A percentile compares a stretch with the other conserved stretches of the same genome.
phyloP scores from a whole-genome alignment of 2,329 filamentous ascomycete genomes.

The Chaetomiaceae sp. region DNA sequence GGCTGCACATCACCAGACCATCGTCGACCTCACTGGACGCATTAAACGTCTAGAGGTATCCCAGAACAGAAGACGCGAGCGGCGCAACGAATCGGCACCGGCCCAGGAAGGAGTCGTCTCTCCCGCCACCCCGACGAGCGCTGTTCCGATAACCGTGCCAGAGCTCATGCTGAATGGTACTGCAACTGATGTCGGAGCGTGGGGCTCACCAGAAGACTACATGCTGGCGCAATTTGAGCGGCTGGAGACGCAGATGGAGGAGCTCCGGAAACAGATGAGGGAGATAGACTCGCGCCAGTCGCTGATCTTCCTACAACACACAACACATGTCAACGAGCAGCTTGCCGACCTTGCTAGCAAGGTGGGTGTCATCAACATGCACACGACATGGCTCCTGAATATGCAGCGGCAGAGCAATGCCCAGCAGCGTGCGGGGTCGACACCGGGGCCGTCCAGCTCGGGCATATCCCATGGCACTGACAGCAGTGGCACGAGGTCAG shows the following conservation, averaged over 20 bases:
- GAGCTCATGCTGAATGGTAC: background rate
- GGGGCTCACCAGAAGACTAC: slow-evolving; percentile 40
- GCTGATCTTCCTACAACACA: slow-evolving; percentile 58
- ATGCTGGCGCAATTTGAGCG: slow-evolving; percentile 44
- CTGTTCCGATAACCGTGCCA: background rate
- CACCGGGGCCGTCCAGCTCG: background rate
- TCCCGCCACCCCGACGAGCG: background rate
- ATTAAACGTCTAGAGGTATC: slow-evolving; percentile 35
- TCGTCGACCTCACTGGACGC: slow-evolving; percentile 38
- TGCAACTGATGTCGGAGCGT: slow-evolving; percentile 27
- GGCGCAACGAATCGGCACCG: slow-evolving; percentile 19
- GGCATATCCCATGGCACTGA: slow-evolving; percentile 1
- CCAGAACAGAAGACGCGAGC: slow-evolving; percentile 33
- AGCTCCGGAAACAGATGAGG: slow-evolving; percentile 52
- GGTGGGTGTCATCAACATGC: slow-evolving; percentile 55
- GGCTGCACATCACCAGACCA: slow-evolving; percentile 37
- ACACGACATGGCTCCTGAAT: slow-evolving; percentile 56
- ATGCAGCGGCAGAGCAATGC: slow-evolving; percentile 28
- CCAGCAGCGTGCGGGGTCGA: slow-evolving; percentile 19
- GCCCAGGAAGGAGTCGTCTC: too few species aligned
- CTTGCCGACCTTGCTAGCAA: slow-evolving; percentile 56
- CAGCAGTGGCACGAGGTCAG: background rate
- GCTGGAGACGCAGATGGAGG: slow-evolving; percentile 54
- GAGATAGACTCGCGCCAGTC: slow-evolving; percentile 58
- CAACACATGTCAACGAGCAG: slow-evolving; percentile 58